phyloP scores from a whole-genome alignment of 192 early-diverging fungal genomes.

The Phlyctochytrium planicorne region DNA sequence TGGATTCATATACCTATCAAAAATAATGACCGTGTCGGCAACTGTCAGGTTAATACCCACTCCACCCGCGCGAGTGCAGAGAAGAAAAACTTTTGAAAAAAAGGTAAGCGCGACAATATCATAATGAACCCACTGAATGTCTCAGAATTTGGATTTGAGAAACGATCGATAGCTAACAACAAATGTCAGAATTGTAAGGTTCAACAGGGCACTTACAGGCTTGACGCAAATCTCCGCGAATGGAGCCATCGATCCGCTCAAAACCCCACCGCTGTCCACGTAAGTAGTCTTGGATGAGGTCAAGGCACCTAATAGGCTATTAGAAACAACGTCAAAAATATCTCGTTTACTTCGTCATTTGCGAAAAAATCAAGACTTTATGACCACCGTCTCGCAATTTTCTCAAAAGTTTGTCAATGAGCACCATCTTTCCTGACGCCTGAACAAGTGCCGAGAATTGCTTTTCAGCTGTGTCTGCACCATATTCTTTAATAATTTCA shows the following conservation, averaged over 20 bases:
- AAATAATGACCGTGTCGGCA: constrained; percentile 85
- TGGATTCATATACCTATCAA: constrained; percentile 60
- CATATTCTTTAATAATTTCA: constrained; percentile 65
- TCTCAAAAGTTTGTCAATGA: constrained; percentile 78
- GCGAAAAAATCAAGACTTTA: constrained; percentile 86
- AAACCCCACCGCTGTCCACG: constrained; percentile 67
- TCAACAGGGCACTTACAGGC: constrained; percentile 51
- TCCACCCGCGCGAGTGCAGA: constrained; percentile 84
- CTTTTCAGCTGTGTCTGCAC: constrained; percentile 53
- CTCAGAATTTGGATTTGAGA: constrained; percentile 67
- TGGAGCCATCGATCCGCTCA: constrained; percentile 80
- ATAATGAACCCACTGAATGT: constrained; percentile 50
- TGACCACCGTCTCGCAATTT: constrained; percentile 74
- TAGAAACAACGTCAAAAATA: constrained; percentile 3
- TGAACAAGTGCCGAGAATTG: constrained; percentile 73
- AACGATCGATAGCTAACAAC: constrained; percentile 71
- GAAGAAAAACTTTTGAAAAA: constrained; percentile 62
- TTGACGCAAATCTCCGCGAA: constrained; percentile 77
- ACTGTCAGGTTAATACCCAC: constrained; percentile 88
- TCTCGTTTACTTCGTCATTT: constrained; percentile 64
- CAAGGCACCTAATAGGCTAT: constrained; percentile 52
- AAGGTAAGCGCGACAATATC: neutral
- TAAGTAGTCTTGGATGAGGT: constrained; percentile 81
- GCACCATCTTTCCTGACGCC: constrained; percentile 77
- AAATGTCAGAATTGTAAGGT: constrained; percentile 9